These are phyloP conservation scores for Epichloe typhina DNA, from an alignment of 2,329 filamentous ascomycete species.

Conservation along the genomic window DNA sequence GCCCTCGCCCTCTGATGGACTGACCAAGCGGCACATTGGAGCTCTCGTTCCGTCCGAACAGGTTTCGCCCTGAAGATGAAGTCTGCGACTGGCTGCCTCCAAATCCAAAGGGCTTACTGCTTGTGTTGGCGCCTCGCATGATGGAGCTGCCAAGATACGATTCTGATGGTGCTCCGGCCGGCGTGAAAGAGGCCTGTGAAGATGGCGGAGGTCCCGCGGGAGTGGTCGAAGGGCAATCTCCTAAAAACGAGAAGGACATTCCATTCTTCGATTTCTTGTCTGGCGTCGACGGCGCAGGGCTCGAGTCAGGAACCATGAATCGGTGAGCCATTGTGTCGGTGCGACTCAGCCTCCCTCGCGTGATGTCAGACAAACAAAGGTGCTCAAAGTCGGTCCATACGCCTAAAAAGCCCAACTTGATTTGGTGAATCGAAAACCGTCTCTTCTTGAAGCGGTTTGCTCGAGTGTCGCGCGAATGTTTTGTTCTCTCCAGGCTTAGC, in stretches of 20 bases:
- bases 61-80: constrained; percentile 18
- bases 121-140: constrained; percentile 27
- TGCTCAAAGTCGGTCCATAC: not conserved
- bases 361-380: not conserved
- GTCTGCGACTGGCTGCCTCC: constrained; percentile 17
- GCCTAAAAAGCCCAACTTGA: not conserved
- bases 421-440: not conserved
- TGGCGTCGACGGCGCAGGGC: constrained; percentile 36
- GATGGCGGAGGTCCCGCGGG: constrained; percentile 39
- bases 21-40: constrained; percentile 33
- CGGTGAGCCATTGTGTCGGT: constrained; percentile 24
- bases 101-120: constrained; percentile 27
- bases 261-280: constrained; percentile 24
- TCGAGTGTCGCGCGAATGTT: not conserved
- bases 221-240: constrained; percentile 37
- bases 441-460: not conserved
- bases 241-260: constrained; percentile 25
- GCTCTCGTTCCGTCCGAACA: constrained; percentile 24
- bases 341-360: not conserved
- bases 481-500: not conserved
- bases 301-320: constrained; percentile 31
- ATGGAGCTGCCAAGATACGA: constrained; percentile 43
- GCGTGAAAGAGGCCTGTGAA: constrained; percentile 41
- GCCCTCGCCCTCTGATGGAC: constrained; percentile 28
- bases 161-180: constrained; percentile 40